Conservation (phyloP, 1,139 yeast species). For the Protomyces inundatus region DNA sequence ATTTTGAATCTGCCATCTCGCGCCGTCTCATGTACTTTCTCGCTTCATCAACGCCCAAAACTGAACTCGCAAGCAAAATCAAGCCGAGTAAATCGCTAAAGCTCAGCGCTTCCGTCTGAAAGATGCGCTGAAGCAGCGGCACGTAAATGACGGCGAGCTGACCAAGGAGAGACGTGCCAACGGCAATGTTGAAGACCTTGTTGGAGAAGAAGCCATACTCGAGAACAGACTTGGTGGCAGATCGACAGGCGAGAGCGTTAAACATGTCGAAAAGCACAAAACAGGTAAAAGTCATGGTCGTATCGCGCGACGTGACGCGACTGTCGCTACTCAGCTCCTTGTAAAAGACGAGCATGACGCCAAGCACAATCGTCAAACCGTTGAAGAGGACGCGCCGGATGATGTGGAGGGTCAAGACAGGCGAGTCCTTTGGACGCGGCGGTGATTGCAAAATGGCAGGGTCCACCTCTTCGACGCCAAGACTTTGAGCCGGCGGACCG, state of each 20-base stretch:
- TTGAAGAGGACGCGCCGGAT: constrained; percentile 69
- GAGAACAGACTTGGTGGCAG: constrained; percentile 71
- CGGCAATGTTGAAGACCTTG: constrained; percentile 88
- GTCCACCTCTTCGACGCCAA: constrained; percentile 96
- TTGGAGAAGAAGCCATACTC: constrained; percentile 69
- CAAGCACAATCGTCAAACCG: constrained; percentile 62
- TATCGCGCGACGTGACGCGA: constrained; percentile 81
- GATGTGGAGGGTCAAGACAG: constrained; percentile 65
- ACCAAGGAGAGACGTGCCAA: constrained; percentile 82
- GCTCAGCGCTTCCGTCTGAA: constrained; percentile 86
- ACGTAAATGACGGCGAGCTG: constrained; percentile 88
- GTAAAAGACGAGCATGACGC: constrained; percentile 79
- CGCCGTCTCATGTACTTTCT: constrained; percentile 48
- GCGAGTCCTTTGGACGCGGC: constrained; percentile 79
- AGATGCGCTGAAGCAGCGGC: constrained; percentile 83
- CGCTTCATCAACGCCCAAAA: constrained; percentile 76
- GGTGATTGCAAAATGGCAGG: constrained; percentile 92
- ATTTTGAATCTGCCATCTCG: background rate
- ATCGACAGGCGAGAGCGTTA: constrained; percentile 89
- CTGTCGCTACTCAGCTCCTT: constrained; percentile 74
- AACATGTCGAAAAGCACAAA: constrained; percentile 94
- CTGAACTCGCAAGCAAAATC: constrained; percentile 63
- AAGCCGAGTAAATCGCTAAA: constrained; percentile 63
- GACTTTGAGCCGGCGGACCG: constrained; percentile 97
- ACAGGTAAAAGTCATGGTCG: constrained; percentile 96